Conservation (phyloP, 73 alveolate species). For the Stentor coeruleus region DNA sequence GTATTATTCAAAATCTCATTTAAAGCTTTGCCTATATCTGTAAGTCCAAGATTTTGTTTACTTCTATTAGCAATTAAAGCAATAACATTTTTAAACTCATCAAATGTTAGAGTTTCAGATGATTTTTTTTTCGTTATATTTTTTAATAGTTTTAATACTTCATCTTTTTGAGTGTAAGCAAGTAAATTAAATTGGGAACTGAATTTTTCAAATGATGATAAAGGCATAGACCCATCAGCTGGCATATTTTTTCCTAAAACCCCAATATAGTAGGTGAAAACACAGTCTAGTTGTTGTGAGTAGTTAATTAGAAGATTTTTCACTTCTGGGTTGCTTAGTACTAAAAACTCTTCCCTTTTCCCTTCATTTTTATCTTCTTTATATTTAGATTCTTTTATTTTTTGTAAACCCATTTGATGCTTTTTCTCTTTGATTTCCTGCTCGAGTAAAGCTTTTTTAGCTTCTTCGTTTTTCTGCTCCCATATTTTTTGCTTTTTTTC, state of each 20-base stretch:
- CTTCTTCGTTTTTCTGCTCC: conserved; percentile 4
- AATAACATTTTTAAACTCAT: background rate
- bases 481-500: background rate
- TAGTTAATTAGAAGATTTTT: too few species aligned
- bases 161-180: background rate
- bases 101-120: conserved; percentile 4
- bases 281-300: background rate
- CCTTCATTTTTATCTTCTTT: background rate
- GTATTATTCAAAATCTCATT: background rate
- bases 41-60: background rate
- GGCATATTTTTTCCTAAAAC: background rate
- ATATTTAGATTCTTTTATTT: background rate
- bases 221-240: conserved; percentile 12
- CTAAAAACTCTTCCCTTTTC: background rate
- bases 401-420: background rate
- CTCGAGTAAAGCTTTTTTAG: background rate
- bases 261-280: background rate
- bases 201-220: background rate
- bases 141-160: background rate
- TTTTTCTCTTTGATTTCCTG: background rate
- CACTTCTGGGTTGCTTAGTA: background rate
- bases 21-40: background rate
- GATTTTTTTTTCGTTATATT: background rate
- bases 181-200: background rate
- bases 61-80: background rate